Evolutionary conservation across 768 basidiomycete species (phyloP).

Genomic region (Termitomyces sp.): DNA sequence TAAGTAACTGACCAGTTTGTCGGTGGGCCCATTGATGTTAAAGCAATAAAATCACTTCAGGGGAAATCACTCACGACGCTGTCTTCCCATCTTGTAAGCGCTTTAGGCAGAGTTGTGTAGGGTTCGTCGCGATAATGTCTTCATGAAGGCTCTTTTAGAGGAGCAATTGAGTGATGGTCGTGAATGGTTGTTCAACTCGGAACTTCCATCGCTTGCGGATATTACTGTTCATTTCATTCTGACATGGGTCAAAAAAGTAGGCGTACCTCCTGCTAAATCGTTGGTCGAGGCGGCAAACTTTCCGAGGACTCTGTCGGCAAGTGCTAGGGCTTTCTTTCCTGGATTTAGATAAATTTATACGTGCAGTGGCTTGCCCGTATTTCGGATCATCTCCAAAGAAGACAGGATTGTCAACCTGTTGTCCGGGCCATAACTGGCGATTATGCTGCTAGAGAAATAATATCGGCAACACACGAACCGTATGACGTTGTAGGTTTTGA

Average conservation of each 20-base stretch:
- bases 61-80: slow-evolving; percentile 28
- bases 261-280: slow-evolving; percentile 25
- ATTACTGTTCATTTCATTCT: slow-evolving; percentile 44
- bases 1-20: slow-evolving; percentile 17
- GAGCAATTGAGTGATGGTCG: slow-evolving; percentile 45
- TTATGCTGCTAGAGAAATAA: slow-evolving; percentile 37
- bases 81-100: slow-evolving; percentile 41
- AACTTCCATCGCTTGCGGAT: slow-evolving; percentile 45
- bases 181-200: slow-evolving; percentile 54
- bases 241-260: slow-evolving; percentile 30
- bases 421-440: slow-evolving; percentile 27
- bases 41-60: slow-evolving; percentile 10
- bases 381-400: slow-evolving; percentile 24
- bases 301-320: slow-evolving; percentile 36
- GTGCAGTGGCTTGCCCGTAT: slow-evolving; percentile 43
- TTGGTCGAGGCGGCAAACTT: slow-evolving; percentile 32
- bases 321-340: slow-evolving; percentile 4
- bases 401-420: slow-evolving; percentile 19
- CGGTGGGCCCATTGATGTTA: slow-evolving; percentile 31
- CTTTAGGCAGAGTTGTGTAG: background rate
- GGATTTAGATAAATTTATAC: background rate
- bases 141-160: slow-evolving; percentile 25
- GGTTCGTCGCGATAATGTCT: background rate
- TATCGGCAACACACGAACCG: slow-evolving; percentile 29
- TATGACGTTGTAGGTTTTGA: slow-evolving; percentile 40